These are phyloP conservation scores for Knufia petricola DNA, from an alignment of 2,329 filamentous ascomycete genomes.

Conservation along the genomic window DNA sequence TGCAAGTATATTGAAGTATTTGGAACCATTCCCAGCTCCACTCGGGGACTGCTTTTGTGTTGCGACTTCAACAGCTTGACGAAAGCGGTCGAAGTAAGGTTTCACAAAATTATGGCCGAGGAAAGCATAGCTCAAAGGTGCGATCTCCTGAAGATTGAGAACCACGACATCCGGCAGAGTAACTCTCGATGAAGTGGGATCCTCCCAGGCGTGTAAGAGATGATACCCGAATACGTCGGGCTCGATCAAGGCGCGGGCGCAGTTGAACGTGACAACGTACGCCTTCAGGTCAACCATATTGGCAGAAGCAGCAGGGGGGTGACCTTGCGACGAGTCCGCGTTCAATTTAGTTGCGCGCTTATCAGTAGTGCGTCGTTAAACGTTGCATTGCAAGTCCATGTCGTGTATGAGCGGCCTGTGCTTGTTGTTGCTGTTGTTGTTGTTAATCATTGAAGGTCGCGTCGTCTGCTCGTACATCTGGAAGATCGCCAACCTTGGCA, in stretches of 20 bases:
- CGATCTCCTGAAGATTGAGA: slow-evolving; percentile 73
- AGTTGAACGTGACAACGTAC: slow-evolving; percentile 84
- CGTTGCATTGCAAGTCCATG: too few relatives aligned
- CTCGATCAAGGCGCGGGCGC: slow-evolving; percentile 62
- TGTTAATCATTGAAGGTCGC: too few relatives aligned
- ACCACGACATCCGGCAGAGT: slow-evolving; percentile 59
- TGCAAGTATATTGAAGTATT: slow-evolving; percentile 61
- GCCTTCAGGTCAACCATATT: slow-evolving; percentile 50
- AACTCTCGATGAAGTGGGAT: slow-evolving; percentile 34
- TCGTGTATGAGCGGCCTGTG: too few relatives aligned
- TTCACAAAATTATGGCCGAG: slow-evolving; percentile 71
- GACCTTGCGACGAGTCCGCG: too few relatives aligned
- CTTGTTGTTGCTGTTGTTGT: too few relatives aligned
- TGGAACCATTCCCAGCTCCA: slow-evolving; percentile 28
- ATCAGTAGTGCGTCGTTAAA: too few relatives aligned
- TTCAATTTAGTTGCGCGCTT: too few relatives aligned
- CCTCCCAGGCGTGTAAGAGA: slow-evolving; percentile 44
- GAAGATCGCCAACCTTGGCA: too few relatives aligned
- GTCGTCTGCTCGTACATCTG: too few relatives aligned
- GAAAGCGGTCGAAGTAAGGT: slow-evolving; percentile 65
- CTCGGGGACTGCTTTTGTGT: slow-evolving; percentile 38
- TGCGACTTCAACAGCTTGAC: slow-evolving; percentile 62
- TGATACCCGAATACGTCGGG: slow-evolving; percentile 60
- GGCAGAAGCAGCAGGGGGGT: too few relatives aligned
- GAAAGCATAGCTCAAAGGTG: slow-evolving; percentile 74